Base-by-base conservation (phyloP, 768 basidiomycete genomes). In the Daedaleopsis nitida region DNA sequence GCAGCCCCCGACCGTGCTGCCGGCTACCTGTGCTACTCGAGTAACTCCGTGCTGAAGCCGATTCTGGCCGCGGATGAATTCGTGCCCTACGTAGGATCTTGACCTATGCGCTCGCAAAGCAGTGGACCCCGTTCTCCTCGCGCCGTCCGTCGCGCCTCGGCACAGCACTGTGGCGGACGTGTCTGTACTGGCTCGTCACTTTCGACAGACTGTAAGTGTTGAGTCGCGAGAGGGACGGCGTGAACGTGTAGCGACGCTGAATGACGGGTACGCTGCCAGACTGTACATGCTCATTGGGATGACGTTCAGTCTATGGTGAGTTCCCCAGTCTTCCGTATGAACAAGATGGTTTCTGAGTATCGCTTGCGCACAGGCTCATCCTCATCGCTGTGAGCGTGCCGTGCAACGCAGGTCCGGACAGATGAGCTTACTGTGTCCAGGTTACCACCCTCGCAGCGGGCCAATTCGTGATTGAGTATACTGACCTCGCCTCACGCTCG, bases 251-350 rank as follows among this genome's bases (percentile, higher is more conserved):
- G 14, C 27, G 27, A 21, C 16, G 39, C 34, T 58, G 16, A 45
- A 35, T 37, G 56, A 24, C 50, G 32, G 19, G 34, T 10, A 6
- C 34, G 17, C 59, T 5, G 8, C 11, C 55, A 90, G 88, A 57
- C 73, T 82, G 61, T 91, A 90, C 68, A 90, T 91, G 88, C 79
- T 91, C 16, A 76, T 87, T 54, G 81, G 85, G 24, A 90, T 90
- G 87, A 84, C 88, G 21, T 83, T 87, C 63, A 83, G 89, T 57
- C 58, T 84, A n/a, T 82, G 86, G 89, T 89, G 68, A 72, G 87
- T 78, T 2, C 21, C 12, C 1, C 14, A 14, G 19, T 6, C 44
- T 14, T 2, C 0, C 19, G 12, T 0, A 11, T 3, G 10, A 19
- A 5, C 16, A 11, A 23, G 5, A 7, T 32, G 7, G 7, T 3